These are phyloP conservation scores for Lodderomyces oxycetoniae DNA, from an alignment of 1,139 yeast species.

Conservation along the genomic window DNA sequence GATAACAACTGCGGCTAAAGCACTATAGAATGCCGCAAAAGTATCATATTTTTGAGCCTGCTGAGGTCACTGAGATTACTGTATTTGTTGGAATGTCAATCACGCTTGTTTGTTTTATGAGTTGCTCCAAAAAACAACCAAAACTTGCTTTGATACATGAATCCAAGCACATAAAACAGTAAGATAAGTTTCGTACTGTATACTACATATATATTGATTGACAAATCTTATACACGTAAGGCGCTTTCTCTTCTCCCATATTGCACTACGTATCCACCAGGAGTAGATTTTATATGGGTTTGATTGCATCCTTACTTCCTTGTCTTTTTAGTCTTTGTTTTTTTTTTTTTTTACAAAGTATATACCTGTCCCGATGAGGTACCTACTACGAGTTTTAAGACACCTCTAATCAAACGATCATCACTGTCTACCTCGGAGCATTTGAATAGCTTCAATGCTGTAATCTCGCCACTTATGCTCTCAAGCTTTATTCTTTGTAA, in stretches of 20 bases:
- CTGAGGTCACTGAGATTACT: conserved; percentile 33
- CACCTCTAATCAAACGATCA: conserved; percentile 34
- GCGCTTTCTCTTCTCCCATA: too few relatives aligned
- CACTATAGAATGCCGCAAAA: conserved; percentile 24
- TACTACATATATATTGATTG: too few relatives aligned
- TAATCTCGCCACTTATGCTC: conserved; percentile 18
- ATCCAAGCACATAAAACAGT: too few relatives aligned
- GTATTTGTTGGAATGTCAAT: conserved; percentile 49
- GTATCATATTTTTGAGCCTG: conserved; percentile 17
- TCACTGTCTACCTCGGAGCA: conserved; percentile 31
- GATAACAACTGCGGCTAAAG: conserved; percentile 16
- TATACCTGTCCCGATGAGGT: conserved; percentile 39
- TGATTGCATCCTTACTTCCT: too few relatives aligned
- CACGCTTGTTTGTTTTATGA: too few relatives aligned
- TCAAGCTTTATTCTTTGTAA: conserved; percentile 18
- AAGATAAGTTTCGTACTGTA: too few relatives aligned
- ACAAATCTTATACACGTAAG: too few relatives aligned
- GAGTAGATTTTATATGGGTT: too few relatives aligned
- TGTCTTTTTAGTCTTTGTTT: conserved; percentile 9
- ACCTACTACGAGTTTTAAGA: conserved; percentile 30
- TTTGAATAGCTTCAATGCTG: conserved; percentile 29
- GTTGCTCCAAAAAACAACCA: too few relatives aligned
- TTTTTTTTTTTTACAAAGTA: conserved; percentile 10
- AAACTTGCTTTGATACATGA: too few relatives aligned
- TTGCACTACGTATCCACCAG: too few relatives aligned